Evolutionary conservation across 768 basidiomycete genomes (phyloP).

Genomic region (Lactifluus volemus): DNA sequence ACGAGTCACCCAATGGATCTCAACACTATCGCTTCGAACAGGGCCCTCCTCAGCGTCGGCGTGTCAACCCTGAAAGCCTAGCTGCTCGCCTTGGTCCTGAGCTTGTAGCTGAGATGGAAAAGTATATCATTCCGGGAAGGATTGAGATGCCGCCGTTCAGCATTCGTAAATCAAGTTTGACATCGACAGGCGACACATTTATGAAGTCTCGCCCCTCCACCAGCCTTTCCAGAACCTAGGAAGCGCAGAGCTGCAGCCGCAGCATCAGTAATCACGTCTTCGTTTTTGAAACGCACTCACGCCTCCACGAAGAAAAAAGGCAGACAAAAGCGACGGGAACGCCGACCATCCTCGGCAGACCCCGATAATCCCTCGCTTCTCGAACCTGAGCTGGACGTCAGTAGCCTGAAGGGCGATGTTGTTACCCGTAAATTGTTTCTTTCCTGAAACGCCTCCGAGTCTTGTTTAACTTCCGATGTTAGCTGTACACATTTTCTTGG

Average conservation of each 20-base stretch:
- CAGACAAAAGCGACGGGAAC: not conserved
- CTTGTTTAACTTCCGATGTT: not conserved
- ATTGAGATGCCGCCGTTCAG: constrained; percentile 69
- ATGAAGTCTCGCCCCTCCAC: constrained; percentile 27
- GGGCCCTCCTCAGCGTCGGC: constrained; percentile 29
- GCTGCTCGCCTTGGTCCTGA: constrained; percentile 59
- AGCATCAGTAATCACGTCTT: not conserved
- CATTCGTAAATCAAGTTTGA: constrained; percentile 55
- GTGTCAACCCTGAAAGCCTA: constrained; percentile 61
- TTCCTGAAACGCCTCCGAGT: not conserved
- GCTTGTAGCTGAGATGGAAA: constrained; percentile 63
- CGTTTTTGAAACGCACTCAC: constrained; percentile 1
- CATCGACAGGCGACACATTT: constrained; percentile 66
- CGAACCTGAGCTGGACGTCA: constrained; percentile 2
- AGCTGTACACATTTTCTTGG: not conserved
- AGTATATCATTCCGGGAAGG: constrained; percentile 57
- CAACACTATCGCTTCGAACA: constrained; percentile 2
- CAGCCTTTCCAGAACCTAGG: constrained; percentile 3
- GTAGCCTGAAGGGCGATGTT: not conserved
- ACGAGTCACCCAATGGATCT: not conserved
- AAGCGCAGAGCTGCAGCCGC: constrained; percentile 16
- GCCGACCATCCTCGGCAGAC: not conserved
- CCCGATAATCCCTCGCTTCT: not conserved
- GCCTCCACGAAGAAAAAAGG: constrained; percentile 6
- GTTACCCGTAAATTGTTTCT: not conserved